Evolutionary conservation across 108 stramenopile genomes (phyloP).

Genomic region (Cyclostephanos tholiformis): DNA sequence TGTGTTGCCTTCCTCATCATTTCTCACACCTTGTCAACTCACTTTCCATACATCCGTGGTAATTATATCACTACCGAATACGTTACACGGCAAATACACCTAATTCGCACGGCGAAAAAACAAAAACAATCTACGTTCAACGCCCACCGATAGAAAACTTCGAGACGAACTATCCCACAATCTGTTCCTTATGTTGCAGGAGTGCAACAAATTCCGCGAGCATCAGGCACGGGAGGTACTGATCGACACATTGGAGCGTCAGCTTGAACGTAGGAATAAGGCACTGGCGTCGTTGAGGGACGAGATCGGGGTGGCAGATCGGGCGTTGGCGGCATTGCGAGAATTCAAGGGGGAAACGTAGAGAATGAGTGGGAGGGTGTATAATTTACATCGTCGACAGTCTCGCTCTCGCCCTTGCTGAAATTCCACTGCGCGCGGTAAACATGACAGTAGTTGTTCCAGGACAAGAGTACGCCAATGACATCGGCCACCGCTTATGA

Average conservation of each 20-base stretch:
- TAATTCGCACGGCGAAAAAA: neutral
- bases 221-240: conserved; percentile 85
- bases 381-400: no score
- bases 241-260: conserved; percentile 74
- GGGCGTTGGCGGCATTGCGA: conserved; percentile 36
- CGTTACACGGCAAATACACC: no score
- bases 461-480: no score
- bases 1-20: no score
- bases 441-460: no score
- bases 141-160: conserved; percentile 40
- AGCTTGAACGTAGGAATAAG: conserved; percentile 57
- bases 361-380: neutral
- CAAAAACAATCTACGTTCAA: neutral
- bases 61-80: no score
- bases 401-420: no score
- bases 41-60: neutral
- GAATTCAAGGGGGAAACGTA: conserved; percentile 5
- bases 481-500: no score
- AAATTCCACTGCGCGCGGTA: no score
- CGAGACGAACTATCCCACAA: conserved; percentile 85
- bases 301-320: conserved; percentile 46
- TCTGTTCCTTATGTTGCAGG: conserved; percentile 84
- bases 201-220: conserved; percentile 90
- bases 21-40: no score
- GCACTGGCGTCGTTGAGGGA: conserved; percentile 39